Evolutionary conservation across 306 rosid species (phyloP), one percentile per base, ranked within the genome.

Genomic region (Cicer judaicum): DNA sequence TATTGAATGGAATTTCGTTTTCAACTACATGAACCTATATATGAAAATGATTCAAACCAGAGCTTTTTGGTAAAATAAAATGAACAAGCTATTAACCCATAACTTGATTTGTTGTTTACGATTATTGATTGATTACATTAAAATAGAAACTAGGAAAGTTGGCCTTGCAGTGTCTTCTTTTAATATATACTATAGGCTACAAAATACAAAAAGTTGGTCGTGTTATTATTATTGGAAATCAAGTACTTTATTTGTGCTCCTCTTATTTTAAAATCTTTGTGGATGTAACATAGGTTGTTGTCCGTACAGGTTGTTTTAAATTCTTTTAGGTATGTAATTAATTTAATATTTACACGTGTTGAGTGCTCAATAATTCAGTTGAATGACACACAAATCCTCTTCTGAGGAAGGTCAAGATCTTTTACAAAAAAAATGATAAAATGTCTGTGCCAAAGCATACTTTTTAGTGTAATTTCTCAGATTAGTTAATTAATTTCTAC

Each of bases 331-430:
- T 14, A 7, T 4, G 52, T 18, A 55, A 41, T 42, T 18, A 55
- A 41, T 42, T 19, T 43, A 8, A 53, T 55, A 54, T 54, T 39
- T 54, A 43, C 54, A 55, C 52, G 38, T 40, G 18, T 15, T 13
- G 48, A 39, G 46, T 74, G 66, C 73, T 76, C 59, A 43, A 24
- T 49, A 42, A 54, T 21, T 19, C 57, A 53, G 67, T 75, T 65
- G 66, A 16, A 16, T 57, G 12, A 29, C 36, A 4, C 36, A 29
- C 36, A 29, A 29, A 29, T 3, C 36, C 36, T 29, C 36, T 29
- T 4, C 36, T 4, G 36, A 29, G 36, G 36, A 29, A 29, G 34
- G 34, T 24, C 34, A 24, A 24, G 4, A 24, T 24, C 4, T 24
- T 24, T 24, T 24, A 24, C 34, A 24, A 24, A 24, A 24, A 24